Base-by-base conservation (phyloP, 2,329 filamentous ascomycete genomes). In the Chaetomium sp. region DNA sequence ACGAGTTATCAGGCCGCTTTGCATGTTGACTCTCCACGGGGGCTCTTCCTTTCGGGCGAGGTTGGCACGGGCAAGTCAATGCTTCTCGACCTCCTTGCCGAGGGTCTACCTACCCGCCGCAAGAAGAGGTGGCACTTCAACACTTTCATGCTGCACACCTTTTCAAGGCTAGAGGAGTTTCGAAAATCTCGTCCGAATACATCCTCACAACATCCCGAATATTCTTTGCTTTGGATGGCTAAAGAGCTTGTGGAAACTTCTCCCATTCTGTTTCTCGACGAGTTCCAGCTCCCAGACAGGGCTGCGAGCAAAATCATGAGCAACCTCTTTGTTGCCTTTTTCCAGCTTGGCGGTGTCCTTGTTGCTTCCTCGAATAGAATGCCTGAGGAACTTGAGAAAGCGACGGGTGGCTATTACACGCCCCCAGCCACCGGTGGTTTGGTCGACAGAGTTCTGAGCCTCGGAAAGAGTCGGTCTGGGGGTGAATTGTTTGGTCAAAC, bases 31-130 rank as follows among this genome's bases (percentile, higher is more conserved):
- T 92, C 89, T 0, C 91, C 91, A 0, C 86, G 83, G 69, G 91
- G 91, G 0, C 78, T 95, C 19, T 88, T 94, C 73, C 81, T 95
- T 0, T 91, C 92, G 29, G 91, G 91, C 7, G 90, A 93, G 73
- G 91, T 95, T 1, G 91, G 91, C 12, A 92, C 90, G 0, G 91
- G 91, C 16, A 95, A 95, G 75, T 90, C 87, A 5, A 93, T 95
- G 90, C 83, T 95, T n/a, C 82, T 93, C 16, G 91, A 94, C 72
- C 79, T 95, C 0, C 85, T 95, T n/a, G 90, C 90, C 16, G 88
- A 92, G 59, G 90, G 89, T 58, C 77, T 95, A 4, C 91, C 91
- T 1, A 92, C 87, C 19, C 79, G 82, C 53, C 88, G 87, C 72
- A 94, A 94, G 78, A 82, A 84, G 70, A 81, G 90, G 65, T 93